Percentiles rank a stretch among this genome's conserved stretches.
phyloP scores from a whole-genome alignment of 148 eudicot species.

The Rhododendron vialii region DNA sequence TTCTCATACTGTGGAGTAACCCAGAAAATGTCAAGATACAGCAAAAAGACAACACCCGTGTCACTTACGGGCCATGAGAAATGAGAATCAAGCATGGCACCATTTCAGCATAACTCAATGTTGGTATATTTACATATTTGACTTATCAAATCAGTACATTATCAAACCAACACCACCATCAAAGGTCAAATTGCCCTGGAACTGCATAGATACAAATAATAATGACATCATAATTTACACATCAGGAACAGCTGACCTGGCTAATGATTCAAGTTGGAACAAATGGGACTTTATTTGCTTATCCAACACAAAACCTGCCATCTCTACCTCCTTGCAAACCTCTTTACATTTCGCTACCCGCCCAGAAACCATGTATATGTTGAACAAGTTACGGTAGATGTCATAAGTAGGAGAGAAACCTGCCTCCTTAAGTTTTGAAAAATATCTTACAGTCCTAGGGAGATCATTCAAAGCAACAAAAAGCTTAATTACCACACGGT shows the following conservation, averaged over 20 bases:
- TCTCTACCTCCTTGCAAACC: constrained; percentile 69
- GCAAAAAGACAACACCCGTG: background rate
- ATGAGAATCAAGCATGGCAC: background rate
- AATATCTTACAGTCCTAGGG: constrained; percentile 67
- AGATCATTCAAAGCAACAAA: constrained; percentile 78
- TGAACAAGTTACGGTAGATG: constrained; percentile 56
- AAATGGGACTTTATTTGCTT: constrained; percentile 39
- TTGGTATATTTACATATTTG: background rate
- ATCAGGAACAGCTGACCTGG: constrained; percentile 17
- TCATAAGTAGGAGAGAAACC: constrained; percentile 78
- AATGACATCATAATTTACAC: background rate
- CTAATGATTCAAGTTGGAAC: constrained; percentile 39
- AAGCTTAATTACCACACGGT: constrained; percentile 69
- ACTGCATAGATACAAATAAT: background rate
- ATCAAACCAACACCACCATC: background rate
- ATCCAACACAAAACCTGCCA: constrained; percentile 67
- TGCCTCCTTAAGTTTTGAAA: constrained; percentile 73
- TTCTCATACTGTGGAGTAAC: background rate
- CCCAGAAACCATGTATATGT: constrained; percentile 52
- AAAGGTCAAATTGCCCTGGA: background rate
- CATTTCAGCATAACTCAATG: background rate
- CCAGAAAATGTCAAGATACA: background rate
- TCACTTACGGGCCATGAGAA: background rate
- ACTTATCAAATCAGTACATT: background rate
- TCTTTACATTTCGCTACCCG: constrained; percentile 79